Base-by-base conservation (phyloP, 2,329 filamentous ascomycete species). In the Penicillium italicum region DNA sequence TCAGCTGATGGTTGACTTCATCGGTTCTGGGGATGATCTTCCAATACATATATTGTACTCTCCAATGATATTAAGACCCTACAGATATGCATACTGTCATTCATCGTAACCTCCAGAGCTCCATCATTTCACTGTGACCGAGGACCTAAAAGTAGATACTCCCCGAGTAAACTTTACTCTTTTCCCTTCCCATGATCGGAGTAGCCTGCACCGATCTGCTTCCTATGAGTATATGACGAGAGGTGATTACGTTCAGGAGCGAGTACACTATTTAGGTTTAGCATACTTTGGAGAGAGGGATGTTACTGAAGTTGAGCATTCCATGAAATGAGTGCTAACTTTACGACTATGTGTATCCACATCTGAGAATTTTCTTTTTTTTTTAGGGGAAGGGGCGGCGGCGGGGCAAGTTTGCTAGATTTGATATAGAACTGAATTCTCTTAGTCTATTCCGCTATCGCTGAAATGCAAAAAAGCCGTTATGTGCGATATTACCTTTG, bases 151-250 rank as follows among this genome's bases (percentile, higher is more conserved):
- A 48, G n/a, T 54, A 48, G 55, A 58, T 64, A 64, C 59, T 48
- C 60, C 59, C 59, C 62, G 57, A 62, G 49, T 55, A 60, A 63
- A 63, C 48, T 59, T 60, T 60, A 57, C 59, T 56, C 49, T 43
- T 20, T 37, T 33, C 22, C n/a, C 40, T 50, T 46, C 48, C 61
- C 14, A 36, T 26, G 8, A 14, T 45, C 61, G 9, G 26, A 22
- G 8, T n/a, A 42, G 26, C 48, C 50, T 57, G 57, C 55, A 60
- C 53, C 50, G 31, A 53, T 59, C 51, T 53, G 40, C 57, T 36
- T 50, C 49, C 37, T 37, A 44, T 28, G 42, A 12, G 10, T 47
- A 31, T 22, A 36, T 47, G 44, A 26, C 31, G 16, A 36, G 20
- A 12, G 20, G 10, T 12, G 28, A 37, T 36, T 48, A 36, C 22